A percentile compares a stretch with the other conserved stretches of the same genome.
Evolutionary conservation across 2,329 filamentous ascomycete species (phyloP).

Genomic region (Pseudofabraea citricarpa): DNA sequence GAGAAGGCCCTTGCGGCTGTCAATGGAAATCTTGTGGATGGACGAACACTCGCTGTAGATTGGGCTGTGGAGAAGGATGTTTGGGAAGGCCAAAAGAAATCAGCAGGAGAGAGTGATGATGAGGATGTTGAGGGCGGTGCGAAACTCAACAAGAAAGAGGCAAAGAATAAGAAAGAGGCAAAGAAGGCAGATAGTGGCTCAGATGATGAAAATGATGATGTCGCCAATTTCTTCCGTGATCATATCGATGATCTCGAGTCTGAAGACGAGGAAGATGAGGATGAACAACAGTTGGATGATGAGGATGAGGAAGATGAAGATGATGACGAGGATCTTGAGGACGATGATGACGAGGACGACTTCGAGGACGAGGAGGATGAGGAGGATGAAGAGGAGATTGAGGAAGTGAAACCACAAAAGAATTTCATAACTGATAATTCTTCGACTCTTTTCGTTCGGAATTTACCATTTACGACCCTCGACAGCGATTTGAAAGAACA

Average conservation of each 20-base stretch:
- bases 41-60: constrained; percentile 84
- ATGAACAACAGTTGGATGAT: constrained; percentile 35
- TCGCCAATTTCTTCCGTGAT: constrained; percentile 29
- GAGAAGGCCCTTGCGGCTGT: constrained; percentile 79
- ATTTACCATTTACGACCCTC: constrained; percentile 82
- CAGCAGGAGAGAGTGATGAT: constrained; percentile 31
- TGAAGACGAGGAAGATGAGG: constrained; percentile 35
- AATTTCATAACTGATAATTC: constrained; percentile 55
- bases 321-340: constrained; percentile 52
- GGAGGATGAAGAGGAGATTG: constrained; percentile 32
- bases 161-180: constrained; percentile 16
- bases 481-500: constrained; percentile 81
- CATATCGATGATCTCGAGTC: constrained; percentile 30
- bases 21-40: constrained; percentile 88
- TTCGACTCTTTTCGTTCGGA: constrained; percentile 85
- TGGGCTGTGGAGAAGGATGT: constrained; percentile 91
- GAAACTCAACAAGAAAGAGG: constrained; percentile 24
- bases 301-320: constrained; percentile 34
- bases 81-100: constrained; percentile 64
- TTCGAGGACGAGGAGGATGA: constrained; percentile 32
- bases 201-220: constrained; percentile 31
- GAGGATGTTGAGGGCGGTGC: constrained; percentile 27
- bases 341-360: constrained; percentile 42
- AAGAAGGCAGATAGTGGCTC: constrained; percentile 24
- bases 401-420: constrained; percentile 30